Base-by-base conservation (phyloP, 257 asterid genomes). In the Handroanthus guayacan region DNA sequence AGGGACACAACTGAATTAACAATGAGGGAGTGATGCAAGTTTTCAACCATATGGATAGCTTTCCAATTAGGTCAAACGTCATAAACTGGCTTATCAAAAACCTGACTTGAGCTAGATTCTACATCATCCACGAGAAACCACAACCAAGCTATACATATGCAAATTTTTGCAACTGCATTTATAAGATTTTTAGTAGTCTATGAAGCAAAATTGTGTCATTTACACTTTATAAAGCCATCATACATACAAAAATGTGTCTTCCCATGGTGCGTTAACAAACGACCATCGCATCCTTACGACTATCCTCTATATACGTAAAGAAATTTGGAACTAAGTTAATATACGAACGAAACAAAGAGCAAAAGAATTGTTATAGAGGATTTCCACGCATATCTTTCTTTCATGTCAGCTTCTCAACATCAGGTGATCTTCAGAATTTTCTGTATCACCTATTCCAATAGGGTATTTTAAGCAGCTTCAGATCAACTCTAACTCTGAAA, bases 221-320 rank as follows among this genome's bases (percentile, higher is more conserved):
- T 92, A 92, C 98, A 94, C 76, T 86, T 87, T 56, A 50, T 50
- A 69, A 80, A 79, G 75, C 82, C 83, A 79, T 76, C 78, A 79
- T 84, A 87, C 85, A 82, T 83, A 87, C 96, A 92, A 84, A 85
- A 83, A 82, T 75, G 87, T 82, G 84, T 54, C 73, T 74, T 74
- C 39, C 82, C 65, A 72, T 56, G 81, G 75, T 67, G 81, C 56
- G 77, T 81, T 84, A 25, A 54, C 80, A 77, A 79, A 81, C 72
- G 80, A 71, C 89, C 85, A 60, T 61, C 75, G 77, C 85, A 76
- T 80, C 78, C 86, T 88, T 80, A 77, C 68, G 71, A 78, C 92
- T 87, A 87, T 86, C 87, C 85, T 71, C 91, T 92, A 92, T 90
- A 80, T 89, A 89, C 89, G 74, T 72, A 79, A 80, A 80, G 83